phyloP scores from a whole-genome alignment of 2,329 filamentous ascomycete species.

The Aspergillus clavatus region DNA sequence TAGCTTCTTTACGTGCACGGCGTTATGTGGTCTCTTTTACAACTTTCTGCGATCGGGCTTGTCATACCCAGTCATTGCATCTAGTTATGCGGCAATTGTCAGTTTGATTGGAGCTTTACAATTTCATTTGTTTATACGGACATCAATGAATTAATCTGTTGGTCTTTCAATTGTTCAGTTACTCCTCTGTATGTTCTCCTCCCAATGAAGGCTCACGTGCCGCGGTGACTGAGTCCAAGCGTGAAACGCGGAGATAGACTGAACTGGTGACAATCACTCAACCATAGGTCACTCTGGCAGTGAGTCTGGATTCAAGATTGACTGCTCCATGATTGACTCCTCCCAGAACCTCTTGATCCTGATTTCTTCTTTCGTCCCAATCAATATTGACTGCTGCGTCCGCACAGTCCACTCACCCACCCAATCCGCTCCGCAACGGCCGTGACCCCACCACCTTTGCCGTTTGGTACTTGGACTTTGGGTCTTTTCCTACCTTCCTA shows the following conservation, averaged over 20 bases:
- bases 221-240: background rate
- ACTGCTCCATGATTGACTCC: background rate
- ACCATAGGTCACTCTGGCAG: background rate
- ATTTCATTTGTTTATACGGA: background rate
- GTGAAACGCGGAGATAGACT: background rate
- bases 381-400: background rate
- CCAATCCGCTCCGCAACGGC: slow-evolving; percentile 16
- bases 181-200: background rate
- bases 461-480: slow-evolving; percentile 5
- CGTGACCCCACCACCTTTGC: slow-evolving; percentile 21
- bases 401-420: background rate
- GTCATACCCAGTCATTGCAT: slow-evolving; percentile 35
- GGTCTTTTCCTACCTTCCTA: background rate
- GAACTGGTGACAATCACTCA: no score
- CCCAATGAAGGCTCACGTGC: slow-evolving; percentile 2
- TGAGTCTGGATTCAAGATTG: background rate
- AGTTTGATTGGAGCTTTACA: slow-evolving; percentile 5
- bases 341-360: background rate
- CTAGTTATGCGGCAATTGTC: slow-evolving; percentile 13
- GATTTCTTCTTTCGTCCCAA: no score
- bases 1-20: slow-evolving; percentile 30
- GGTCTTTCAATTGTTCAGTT: slow-evolving; percentile 3
- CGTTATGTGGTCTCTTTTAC: slow-evolving; percentile 25
- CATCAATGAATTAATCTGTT: background rate
- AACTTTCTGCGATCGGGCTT: slow-evolving; percentile 27